Percentiles rank a stretch among this genome's conserved stretches.
Conservation (phyloP, 2,329 filamentous ascomycete species). For the Fusarium liriodendri region DNA sequence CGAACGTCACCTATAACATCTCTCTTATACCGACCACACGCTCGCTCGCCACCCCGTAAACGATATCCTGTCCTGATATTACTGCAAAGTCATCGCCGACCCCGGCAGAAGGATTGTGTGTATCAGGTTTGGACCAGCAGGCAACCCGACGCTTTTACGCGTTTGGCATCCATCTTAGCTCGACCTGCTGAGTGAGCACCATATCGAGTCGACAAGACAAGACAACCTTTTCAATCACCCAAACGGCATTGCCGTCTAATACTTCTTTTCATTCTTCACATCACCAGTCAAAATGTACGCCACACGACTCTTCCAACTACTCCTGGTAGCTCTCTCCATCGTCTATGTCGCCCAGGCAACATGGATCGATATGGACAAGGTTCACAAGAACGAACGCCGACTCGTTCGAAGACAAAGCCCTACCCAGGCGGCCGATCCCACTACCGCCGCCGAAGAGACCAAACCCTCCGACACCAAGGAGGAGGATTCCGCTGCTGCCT, state of each 20-base stretch:
- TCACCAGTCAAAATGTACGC: conserved; percentile 57
- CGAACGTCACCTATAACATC: conserved; percentile 9
- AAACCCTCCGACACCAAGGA: conserved; percentile 19
- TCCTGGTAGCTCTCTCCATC: conserved; percentile 62
- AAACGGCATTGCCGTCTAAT: conserved; percentile 3
- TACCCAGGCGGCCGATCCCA: conserved; percentile 19
- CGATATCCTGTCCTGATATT: conserved; percentile 5
- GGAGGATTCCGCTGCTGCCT: conserved; percentile 7
- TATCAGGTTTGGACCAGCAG: conserved; percentile 12
- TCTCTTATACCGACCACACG: not conserved
- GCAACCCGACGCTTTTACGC: conserved; percentile 8
- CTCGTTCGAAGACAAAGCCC: conserved; percentile 36
- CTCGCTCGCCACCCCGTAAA: conserved; percentile 11
- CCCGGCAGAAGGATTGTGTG: not conserved
- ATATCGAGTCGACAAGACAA: conserved; percentile 8
- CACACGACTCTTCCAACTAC: conserved; percentile 56
- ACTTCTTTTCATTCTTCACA: not conserved
- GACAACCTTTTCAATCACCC: not conserved
- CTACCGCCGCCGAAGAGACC: not conserved
- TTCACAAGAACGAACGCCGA: conserved; percentile 31
- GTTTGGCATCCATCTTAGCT: conserved; percentile 2
- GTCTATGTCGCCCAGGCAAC: conserved; percentile 59
- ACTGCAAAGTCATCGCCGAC: conserved; percentile 4
- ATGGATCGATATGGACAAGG: conserved; percentile 44
- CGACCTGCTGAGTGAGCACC: conserved; percentile 2